Evolutionary conservation across 345 rosid species (phyloP).

Genomic region (Boechera retrofracta): DNA sequence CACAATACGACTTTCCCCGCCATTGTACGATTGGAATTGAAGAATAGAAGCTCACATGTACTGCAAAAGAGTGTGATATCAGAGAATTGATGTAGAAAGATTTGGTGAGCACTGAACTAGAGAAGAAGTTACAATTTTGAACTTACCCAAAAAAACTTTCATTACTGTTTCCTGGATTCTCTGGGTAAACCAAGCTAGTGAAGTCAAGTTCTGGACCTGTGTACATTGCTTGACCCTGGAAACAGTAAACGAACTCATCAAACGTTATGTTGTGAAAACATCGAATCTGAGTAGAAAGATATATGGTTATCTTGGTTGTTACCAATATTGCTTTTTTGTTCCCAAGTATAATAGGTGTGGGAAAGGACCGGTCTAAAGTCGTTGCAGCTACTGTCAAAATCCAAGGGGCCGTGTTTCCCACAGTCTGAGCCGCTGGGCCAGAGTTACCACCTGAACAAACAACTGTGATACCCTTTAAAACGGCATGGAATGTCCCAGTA

Average conservation of each 20-base stretch:
- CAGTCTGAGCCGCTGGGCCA: slow-evolving; percentile 52
- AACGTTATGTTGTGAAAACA: background rate
- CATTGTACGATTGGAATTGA: slow-evolving; percentile 37
- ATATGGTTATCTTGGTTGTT: background rate
- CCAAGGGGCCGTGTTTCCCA: slow-evolving; percentile 60
- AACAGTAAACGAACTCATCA: background rate
- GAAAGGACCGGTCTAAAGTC: slow-evolving; percentile 58
- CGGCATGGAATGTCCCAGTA: slow-evolving; percentile 56
- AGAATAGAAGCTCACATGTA: slow-evolving; percentile 22
- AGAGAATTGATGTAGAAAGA: background rate
- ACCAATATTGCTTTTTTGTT: slow-evolving; percentile 48
- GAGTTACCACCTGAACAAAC: slow-evolving; percentile 48
- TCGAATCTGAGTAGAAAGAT: background rate
- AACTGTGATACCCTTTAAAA: slow-evolving; percentile 50
- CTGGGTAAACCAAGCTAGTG: slow-evolving; percentile 51
- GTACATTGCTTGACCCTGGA: slow-evolving; percentile 47
- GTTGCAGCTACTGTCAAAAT: slow-evolving; percentile 57
- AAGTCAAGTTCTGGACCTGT: slow-evolving; percentile 47
- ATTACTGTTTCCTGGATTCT: slow-evolving; percentile 39
- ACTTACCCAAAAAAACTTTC: slow-evolving; percentile 34
- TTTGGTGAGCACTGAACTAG: background rate
- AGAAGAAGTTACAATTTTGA: background rate
- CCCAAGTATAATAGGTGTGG: slow-evolving; percentile 47
- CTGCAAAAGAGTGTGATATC: slow-evolving; percentile 15
- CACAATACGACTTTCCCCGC: slow-evolving; percentile 43